Conservation (phyloP, 2,329 filamentous ascomycete genomes). For the Sordariomycetes sp. region DNA sequence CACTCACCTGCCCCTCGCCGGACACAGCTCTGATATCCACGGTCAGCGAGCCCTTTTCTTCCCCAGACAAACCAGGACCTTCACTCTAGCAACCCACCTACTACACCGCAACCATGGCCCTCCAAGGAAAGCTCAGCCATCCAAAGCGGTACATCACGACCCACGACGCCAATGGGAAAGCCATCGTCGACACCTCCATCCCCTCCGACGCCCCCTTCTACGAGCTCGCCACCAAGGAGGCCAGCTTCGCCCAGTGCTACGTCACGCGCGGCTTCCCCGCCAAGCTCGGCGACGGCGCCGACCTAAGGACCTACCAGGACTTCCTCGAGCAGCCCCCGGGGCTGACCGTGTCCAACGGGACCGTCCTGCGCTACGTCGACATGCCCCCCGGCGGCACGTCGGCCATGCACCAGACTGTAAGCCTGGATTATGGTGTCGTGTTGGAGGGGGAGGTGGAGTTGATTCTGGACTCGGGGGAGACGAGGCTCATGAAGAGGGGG, state of each 20-base stretch:
- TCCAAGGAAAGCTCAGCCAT: constrained; percentile 10
- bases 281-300: constrained; percentile 23
- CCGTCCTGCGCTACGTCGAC: constrained; percentile 32
- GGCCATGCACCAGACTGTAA: constrained; percentile 38
- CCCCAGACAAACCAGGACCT: neutral
- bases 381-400: constrained; percentile 24
- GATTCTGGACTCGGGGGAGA: constrained; percentile 35
- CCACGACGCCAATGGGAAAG: constrained; percentile 6
- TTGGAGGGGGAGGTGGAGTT: constrained; percentile 40
- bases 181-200: constrained; percentile 9
- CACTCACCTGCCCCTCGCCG: no score
- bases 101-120: constrained; percentile 5
- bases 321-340: constrained; percentile 17
- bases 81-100: neutral
- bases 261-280: constrained; percentile 24
- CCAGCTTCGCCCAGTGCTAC: constrained; percentile 26
- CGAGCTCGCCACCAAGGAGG: constrained; percentile 17
- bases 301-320: constrained; percentile 22
- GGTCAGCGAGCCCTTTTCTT: neutral
- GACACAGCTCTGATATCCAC: neutral
- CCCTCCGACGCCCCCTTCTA: constrained; percentile 10
- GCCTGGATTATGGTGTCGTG: constrained; percentile 39
- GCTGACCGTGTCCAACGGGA: constrained; percentile 20
- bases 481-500: constrained; percentile 28
- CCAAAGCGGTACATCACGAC: constrained; percentile 8